phyloP scores from a whole-genome alignment of 495 filamentous ascomycete genomes.

The Daldinia decipiens region DNA sequence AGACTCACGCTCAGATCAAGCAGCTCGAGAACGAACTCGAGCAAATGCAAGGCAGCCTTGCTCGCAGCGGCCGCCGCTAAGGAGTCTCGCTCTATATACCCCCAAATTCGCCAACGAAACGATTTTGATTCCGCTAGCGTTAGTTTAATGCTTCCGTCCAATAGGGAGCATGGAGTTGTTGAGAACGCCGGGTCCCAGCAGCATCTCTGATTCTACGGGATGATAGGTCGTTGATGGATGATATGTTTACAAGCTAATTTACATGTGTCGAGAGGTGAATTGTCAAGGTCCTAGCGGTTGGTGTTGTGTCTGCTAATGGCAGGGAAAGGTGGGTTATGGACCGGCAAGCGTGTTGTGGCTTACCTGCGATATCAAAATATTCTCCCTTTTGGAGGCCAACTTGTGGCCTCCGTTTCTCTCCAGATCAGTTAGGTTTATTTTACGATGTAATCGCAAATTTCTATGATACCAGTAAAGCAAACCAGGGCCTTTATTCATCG shows the following conservation, averaged over 20 bases:
- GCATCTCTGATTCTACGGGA: slow-evolving; percentile 32
- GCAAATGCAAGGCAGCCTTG: slow-evolving; percentile 88
- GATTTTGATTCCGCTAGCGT: slow-evolving; percentile 38
- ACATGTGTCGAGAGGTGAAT: slow-evolving; percentile 16
- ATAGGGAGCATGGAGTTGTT: slow-evolving; percentile 47
- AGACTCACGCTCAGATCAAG: slow-evolving; percentile 97
- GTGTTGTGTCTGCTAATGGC: slow-evolving; percentile 16
- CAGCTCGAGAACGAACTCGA: slow-evolving; percentile 92
- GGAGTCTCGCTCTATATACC: slow-evolving; percentile 20
- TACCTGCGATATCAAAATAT: slow-evolving; percentile 43
- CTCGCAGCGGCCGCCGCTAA: slow-evolving; percentile 95
- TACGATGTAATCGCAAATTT: slow-evolving; percentile 50
- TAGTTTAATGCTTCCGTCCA: slow-evolving; percentile 39
- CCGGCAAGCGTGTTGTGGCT: slow-evolving; percentile 13
- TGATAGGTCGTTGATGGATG: slow-evolving; percentile 25
- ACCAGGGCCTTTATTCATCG: not conserved
- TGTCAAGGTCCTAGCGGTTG: slow-evolving; percentile 17
- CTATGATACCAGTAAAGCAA: slow-evolving; percentile 48
- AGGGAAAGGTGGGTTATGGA: slow-evolving; percentile 12
- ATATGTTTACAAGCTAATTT: slow-evolving; percentile 41
- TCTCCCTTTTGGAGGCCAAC: slow-evolving; percentile 43
- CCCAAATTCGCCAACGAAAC: slow-evolving; percentile 36
- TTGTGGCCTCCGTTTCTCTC: slow-evolving; percentile 35
- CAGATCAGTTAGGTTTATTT: slow-evolving; percentile 50
- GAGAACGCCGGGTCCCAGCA: slow-evolving; percentile 22